phyloP scores from a whole-genome alignment of 768 basidiomycete genomes.

The Pulveroboletus sp. region DNA sequence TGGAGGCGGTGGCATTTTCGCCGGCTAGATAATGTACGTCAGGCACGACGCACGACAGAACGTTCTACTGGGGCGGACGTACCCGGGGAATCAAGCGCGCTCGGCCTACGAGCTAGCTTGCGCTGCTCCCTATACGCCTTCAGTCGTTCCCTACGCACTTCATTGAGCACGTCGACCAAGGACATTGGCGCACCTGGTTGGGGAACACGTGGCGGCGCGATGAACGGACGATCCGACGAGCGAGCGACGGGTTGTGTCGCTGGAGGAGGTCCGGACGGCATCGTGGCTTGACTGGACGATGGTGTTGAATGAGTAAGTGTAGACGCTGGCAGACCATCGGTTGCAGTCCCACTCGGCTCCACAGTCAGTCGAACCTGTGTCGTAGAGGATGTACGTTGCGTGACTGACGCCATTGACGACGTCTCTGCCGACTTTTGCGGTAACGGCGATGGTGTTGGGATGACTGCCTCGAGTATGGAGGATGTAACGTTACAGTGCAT shows the following conservation, averaged over 20 bases:
- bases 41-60: neutral
- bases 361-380: neutral
- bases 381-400: neutral
- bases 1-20: neutral
- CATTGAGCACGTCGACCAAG: conserved; percentile 20
- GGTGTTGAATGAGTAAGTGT: neutral
- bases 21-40: neutral
- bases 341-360: neutral
- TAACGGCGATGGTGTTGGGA: neutral
- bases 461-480: neutral
- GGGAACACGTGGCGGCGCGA: conserved; percentile 23
- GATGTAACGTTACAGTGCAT: conserved; percentile 3
- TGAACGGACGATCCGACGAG: conserved; percentile 10
- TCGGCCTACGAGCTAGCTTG: neutral
- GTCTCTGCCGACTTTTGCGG: neutral
- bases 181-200: conserved; percentile 11
- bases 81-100: neutral
- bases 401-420: neutral
- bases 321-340: neutral
- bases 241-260: conserved; percentile 1
- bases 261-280: neutral
- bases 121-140: neutral
- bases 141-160: conserved; percentile 9
- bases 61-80: neutral
- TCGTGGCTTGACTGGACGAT: neutral